These are phyloP conservation scores for Spinellus fusiger DNA, from an alignment of 192 early-diverging fungal genomes.

Conservation along the genomic window DNA sequence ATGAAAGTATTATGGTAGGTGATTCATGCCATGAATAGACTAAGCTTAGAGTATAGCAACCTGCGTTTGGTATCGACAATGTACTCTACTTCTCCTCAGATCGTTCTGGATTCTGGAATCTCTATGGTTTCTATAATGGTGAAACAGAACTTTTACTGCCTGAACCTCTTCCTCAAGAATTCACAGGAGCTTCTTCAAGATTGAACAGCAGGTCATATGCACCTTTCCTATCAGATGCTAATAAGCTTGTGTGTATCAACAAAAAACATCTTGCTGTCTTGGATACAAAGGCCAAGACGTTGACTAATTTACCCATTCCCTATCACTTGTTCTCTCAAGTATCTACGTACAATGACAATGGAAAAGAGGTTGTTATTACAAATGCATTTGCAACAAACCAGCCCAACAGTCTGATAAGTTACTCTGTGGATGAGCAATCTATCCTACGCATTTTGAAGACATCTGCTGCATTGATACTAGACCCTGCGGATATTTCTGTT, in stretches of 20 bases:
- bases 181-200: slow-evolving; percentile 52
- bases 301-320: slow-evolving; percentile 8
- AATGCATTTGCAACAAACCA: slow-evolving; percentile 7
- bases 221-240: slow-evolving; percentile 17
- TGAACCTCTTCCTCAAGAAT: slow-evolving; percentile 53
- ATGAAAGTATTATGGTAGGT: slow-evolving; percentile 34
- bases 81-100: slow-evolving; percentile 62
- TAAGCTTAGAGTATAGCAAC: slow-evolving; percentile 40
- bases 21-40: not conserved
- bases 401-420: slow-evolving; percentile 7
- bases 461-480: not conserved
- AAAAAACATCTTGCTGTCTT: slow-evolving; percentile 19
- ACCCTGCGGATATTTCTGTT: slow-evolving; percentile 51
- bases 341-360: not conserved
- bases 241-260: slow-evolving; percentile 34
- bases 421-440: not conserved
- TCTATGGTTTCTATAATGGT: slow-evolving; percentile 43
- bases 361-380: not conserved
- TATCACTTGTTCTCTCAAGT: slow-evolving; percentile 11
- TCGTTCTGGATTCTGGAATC: slow-evolving; percentile 68
- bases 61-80: slow-evolving; percentile 49
- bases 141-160: slow-evolving; percentile 35
- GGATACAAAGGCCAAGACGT: slow-evolving; percentile 11
- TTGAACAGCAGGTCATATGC: slow-evolving; percentile 18
- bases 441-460: not conserved